These are phyloP conservation scores for Xylariaceae sp. DNA, from an alignment of 2,329 filamentous ascomycete genomes.

Conservation along the genomic window DNA sequence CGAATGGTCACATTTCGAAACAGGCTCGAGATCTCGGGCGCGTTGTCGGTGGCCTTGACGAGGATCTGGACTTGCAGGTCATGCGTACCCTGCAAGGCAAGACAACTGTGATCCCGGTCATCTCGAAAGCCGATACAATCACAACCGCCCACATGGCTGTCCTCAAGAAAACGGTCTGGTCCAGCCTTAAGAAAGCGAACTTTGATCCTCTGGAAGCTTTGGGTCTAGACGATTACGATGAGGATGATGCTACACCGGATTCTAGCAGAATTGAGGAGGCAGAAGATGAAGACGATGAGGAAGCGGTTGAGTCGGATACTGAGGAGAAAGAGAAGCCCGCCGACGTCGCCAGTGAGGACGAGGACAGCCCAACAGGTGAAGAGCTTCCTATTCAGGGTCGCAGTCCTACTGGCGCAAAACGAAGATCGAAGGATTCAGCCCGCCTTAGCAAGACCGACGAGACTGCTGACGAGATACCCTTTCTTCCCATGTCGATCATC, in stretches of 20 bases:
- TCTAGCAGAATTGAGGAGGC: conserved; percentile 52
- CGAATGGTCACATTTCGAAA: conserved; percentile 44
- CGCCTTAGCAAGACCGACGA: conserved; percentile 43
- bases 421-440: conserved; percentile 42
- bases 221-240: conserved; percentile 71
- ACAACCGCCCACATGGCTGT: conserved; percentile 92
- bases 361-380: conserved; percentile 26
- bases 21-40: conserved; percentile 44
- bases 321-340: conserved; percentile 24
- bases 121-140: conserved; percentile 94
- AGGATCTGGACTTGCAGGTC: conserved; percentile 86
- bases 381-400: conserved; percentile 36
- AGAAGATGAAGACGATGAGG: conserved; percentile 38
- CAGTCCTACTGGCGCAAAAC: conserved; percentile 36
- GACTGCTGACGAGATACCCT: conserved; percentile 53
- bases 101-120: conserved; percentile 91
- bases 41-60: conserved; percentile 68
- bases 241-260: conserved; percentile 52
- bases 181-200: conserved; percentile 77
- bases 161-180: conserved; percentile 86
- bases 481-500: conserved; percentile 86
- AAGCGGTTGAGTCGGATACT: conserved; percentile 16
- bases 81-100: conserved; percentile 84
- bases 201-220: conserved; percentile 86
- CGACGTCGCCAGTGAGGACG: conserved; percentile 23